A percentile compares a stretch with the other conserved stretches of the same genome.
Evolutionary conservation across 352 stramenopile genomes (phyloP).

Genomic region (Pythium scleroteichum): DNA sequence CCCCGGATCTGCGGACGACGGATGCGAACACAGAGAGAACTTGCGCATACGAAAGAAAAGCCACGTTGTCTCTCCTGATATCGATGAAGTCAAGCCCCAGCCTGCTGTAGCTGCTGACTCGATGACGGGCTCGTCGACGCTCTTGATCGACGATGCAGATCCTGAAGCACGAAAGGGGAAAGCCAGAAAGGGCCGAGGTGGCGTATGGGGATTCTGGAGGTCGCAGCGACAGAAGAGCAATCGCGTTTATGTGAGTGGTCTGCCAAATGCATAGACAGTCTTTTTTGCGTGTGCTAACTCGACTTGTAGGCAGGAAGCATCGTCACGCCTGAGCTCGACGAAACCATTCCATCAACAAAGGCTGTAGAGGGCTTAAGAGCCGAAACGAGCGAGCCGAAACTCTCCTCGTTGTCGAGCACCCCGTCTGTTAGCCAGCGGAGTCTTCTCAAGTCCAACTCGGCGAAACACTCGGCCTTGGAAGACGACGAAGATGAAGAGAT

Average conservation of each 20-base stretch:
- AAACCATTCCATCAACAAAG: constrained; percentile 1
- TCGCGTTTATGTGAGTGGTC: constrained; percentile 21
- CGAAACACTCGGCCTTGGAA: background rate
- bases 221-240: constrained; percentile 17
- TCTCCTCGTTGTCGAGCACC: background rate
- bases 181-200: background rate
- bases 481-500: constrained; percentile 16
- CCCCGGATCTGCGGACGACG: background rate
- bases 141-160: constrained; percentile 4
- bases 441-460: background rate
- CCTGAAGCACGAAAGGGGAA: background rate
- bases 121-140: constrained; percentile 2
- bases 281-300: background rate
- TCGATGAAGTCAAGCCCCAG: background rate
- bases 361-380: background rate
- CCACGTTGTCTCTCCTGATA: background rate
- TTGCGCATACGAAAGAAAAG: constrained; percentile 23
- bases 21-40: background rate
- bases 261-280: too few species aligned
- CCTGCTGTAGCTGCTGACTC: background rate
- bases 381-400: background rate
- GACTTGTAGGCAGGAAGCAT: constrained; percentile 9
- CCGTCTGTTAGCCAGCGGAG: background rate
- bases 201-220: constrained; percentile 3
- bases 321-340: constrained; percentile 14